Evolutionary conservation across 495 filamentous ascomycete genomes (phyloP).

Genomic region (Penicillium verhagenii): DNA sequence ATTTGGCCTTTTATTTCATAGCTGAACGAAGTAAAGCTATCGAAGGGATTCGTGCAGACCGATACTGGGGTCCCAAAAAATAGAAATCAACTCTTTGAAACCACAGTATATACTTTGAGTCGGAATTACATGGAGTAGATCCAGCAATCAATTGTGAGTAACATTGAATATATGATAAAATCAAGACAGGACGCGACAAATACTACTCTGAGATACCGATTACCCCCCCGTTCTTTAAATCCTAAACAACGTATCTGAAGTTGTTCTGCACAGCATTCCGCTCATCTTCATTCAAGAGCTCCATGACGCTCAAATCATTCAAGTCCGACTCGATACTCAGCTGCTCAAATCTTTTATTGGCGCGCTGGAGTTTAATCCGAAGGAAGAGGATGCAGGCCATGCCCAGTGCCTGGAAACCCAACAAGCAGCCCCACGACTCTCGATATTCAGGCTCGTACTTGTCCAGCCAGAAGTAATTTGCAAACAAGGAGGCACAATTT

Average conservation of each 20-base stretch:
- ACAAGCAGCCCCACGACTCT: slow-evolving; percentile 20
- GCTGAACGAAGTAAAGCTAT: too few species aligned
- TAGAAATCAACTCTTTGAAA: too few species aligned
- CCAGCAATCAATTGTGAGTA: too few species aligned
- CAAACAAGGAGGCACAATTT: slow-evolving; percentile 69
- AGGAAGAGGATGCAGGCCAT: slow-evolving; percentile 16
- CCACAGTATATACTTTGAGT: too few species aligned
- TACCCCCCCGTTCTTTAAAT: too few species aligned
- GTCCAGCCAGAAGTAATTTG: slow-evolving; percentile 51
- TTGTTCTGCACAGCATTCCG: slow-evolving; percentile 17
- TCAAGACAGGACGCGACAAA: too few species aligned
- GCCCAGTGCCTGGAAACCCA: slow-evolving; percentile 16
- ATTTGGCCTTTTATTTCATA: too few species aligned
- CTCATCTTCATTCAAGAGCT: slow-evolving; percentile 10
- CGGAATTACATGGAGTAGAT: too few species aligned
- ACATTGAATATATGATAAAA: too few species aligned
- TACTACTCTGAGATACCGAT: too few species aligned
- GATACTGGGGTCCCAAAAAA: too few species aligned
- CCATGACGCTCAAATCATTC: slow-evolving; percentile 7
- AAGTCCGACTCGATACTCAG: slow-evolving; percentile 10
- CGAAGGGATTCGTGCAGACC: too few species aligned
- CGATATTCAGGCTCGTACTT: slow-evolving; percentile 15
- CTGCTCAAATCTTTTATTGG: slow-evolving; percentile 18
- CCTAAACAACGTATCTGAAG: slow-evolving; percentile 23
- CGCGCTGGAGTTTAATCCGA: slow-evolving; percentile 9